A percentile compares a stretch with the other conserved stretches of the same genome.
Conservation (phyloP, 805 yeast genomes). For the Metschnikowia continentalis region DNA sequence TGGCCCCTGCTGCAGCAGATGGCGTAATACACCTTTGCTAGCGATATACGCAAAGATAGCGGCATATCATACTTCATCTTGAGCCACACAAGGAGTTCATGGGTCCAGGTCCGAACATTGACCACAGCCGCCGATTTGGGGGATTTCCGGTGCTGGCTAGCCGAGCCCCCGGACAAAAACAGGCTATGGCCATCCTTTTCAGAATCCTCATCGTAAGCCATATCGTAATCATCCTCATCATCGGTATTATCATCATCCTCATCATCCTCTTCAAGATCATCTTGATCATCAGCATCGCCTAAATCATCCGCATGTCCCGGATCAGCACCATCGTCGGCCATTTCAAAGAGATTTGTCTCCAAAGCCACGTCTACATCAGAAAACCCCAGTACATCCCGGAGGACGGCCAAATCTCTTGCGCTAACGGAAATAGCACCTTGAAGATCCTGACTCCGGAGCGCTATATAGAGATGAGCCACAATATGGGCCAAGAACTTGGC, state of each 20-base stretch:
- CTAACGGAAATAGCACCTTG: slow-evolving; percentile 66
- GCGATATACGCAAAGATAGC: slow-evolving; percentile 49
- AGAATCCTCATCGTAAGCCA: slow-evolving; percentile 28
- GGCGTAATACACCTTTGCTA: slow-evolving; percentile 68
- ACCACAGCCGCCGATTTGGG: slow-evolving; percentile 70
- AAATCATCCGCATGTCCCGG: no score
- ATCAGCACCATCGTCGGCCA: slow-evolving; percentile 24
- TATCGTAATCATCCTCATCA: slow-evolving; percentile 31
- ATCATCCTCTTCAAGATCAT: slow-evolving; percentile 30
- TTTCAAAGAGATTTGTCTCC: slow-evolving; percentile 49
- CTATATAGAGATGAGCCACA: slow-evolving; percentile 73
- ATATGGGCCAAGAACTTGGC: slow-evolving; percentile 74
- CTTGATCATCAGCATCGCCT: neutral
- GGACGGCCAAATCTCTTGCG: slow-evolving; percentile 59
- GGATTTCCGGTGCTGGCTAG: slow-evolving; percentile 55
- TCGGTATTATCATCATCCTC: slow-evolving; percentile 40
- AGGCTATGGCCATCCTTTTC: slow-evolving; percentile 33
- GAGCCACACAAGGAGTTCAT: slow-evolving; percentile 74
- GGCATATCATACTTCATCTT: slow-evolving; percentile 81
- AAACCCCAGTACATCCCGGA: slow-evolving; percentile 27
- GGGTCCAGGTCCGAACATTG: slow-evolving; percentile 79
- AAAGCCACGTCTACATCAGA: slow-evolving; percentile 45
- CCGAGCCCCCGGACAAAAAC: slow-evolving; percentile 29
- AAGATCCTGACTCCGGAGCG: slow-evolving; percentile 69
- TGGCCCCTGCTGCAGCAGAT: slow-evolving; percentile 74